These are phyloP conservation scores for Phytophthora quininea DNA, from an alignment of 352 stramenopile species.

Conservation along the genomic window DNA sequence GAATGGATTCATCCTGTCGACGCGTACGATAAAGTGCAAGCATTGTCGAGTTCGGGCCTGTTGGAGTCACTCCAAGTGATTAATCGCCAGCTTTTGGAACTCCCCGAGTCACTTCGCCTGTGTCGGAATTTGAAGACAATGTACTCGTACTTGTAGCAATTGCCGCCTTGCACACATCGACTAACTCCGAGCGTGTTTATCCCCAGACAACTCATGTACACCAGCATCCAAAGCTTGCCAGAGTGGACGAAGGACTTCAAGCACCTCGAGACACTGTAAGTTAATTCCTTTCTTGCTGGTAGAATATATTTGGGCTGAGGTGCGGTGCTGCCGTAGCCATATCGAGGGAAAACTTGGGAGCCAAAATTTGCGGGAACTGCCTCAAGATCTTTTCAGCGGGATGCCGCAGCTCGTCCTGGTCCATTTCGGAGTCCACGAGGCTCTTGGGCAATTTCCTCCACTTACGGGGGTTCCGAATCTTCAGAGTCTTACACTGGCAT, in stretches of 20 bases:
- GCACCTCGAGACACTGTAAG: conserved; percentile 27
- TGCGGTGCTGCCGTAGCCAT: conserved; percentile 5
- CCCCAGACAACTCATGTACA: conserved; percentile 20
- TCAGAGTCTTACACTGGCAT: conserved; percentile 14
- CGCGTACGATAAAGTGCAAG: conserved; percentile 7
- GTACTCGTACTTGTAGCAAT: conserved; percentile 7
- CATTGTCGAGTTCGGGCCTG: conserved; percentile 19
- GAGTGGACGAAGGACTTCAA: conserved; percentile 11
- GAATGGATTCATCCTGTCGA: conserved; percentile 22
- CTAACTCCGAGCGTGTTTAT: not conserved
- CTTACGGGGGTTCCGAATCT: conserved; percentile 16
- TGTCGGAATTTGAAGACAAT: conserved; percentile 24
- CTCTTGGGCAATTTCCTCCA: conserved; percentile 3
- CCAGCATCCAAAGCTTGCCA: conserved; percentile 16
- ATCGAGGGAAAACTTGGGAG: conserved; percentile 15
- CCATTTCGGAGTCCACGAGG: conserved; percentile 14
- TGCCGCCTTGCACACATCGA: not conserved
- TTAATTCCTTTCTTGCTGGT: not conserved
- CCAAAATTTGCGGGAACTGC: conserved; percentile 11
- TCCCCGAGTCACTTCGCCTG: conserved; percentile 15
- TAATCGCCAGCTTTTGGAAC: conserved; percentile 19
- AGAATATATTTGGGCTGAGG: not conserved
- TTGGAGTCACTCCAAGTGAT: conserved; percentile 31
- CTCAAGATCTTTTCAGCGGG: conserved; percentile 10
- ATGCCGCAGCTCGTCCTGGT: conserved; percentile 15